These are phyloP conservation scores for Solanum hybrid DNA, from an alignment of 305 asterid species.

Conservation along the genomic window DNA sequence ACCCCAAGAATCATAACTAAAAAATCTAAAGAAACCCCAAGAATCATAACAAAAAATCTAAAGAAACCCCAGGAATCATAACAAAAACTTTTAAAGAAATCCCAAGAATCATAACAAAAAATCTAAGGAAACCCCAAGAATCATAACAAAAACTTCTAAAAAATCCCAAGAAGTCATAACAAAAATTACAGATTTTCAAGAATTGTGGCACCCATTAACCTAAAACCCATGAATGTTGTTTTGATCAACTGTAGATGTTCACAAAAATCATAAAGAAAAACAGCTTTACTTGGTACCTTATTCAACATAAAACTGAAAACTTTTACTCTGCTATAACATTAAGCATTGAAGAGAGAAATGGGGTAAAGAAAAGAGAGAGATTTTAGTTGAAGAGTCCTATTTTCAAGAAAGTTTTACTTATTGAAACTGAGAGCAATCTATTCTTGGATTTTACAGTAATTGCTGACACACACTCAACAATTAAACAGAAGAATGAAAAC, in stretches of 20 bases:
- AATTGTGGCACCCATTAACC: not conserved
- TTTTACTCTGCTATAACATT: not conserved
- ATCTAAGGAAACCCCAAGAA: not conserved
- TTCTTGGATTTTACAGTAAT: not conserved
- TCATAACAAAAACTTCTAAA: not conserved
- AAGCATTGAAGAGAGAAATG: not conserved
- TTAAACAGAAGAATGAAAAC: not conserved
- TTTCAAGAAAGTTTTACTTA: not conserved
- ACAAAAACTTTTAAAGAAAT: not conserved
- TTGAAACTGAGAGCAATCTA: not conserved
- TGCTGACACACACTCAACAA: not conserved
- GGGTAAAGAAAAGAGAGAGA: not conserved
- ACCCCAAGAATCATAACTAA: not conserved
- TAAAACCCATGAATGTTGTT: not conserved
- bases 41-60: not conserved
- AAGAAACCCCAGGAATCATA: not conserved
- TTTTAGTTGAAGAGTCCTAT: not conserved
- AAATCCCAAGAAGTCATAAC: not conserved
- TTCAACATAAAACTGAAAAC: not conserved
- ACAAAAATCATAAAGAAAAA: not conserved
- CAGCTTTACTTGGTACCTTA: not conserved
- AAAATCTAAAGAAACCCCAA: not conserved
- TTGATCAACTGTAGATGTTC: not conserved
- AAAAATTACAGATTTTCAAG: not conserved
- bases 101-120: not conserved